Evolutionary conservation across 495 filamentous ascomycete species (phyloP).

Genomic region (Clohesyomyces aquaticus): DNA sequence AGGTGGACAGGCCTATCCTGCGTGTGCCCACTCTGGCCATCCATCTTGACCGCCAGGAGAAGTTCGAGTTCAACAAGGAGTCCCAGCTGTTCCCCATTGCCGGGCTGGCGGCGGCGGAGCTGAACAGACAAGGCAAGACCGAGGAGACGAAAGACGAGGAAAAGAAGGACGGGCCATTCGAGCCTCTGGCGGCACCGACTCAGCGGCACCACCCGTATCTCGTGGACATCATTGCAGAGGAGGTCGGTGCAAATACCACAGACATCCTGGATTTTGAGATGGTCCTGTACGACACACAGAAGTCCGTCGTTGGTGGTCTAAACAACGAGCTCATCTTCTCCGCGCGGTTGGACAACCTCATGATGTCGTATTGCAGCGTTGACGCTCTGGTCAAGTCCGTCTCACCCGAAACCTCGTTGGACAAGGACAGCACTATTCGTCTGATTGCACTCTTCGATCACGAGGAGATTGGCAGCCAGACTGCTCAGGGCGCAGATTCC

Average conservation of each 20-base stretch:
- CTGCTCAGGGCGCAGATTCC: conserved; percentile 90
- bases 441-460: conserved; percentile 94
- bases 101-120: conserved; percentile 80
- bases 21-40: conserved; percentile 91
- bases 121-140: conserved; percentile 69
- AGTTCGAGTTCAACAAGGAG: conserved; percentile 94
- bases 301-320: conserved; percentile 83
- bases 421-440: conserved; percentile 79
- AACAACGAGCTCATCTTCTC: conserved; percentile 95
- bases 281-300: conserved; percentile 93
- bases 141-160: conserved; percentile 54
- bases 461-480: conserved; percentile 91
- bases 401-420: conserved; percentile 61
- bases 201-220: conserved; percentile 90
- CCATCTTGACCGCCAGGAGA: conserved; percentile 83
- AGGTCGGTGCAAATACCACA: conserved; percentile 67
- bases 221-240: conserved; percentile 80
- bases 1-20: conserved; percentile 87
- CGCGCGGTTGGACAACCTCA: conserved; percentile 87
- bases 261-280: conserved; percentile 93
- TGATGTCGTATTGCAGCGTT: conserved; percentile 89
- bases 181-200: conserved; percentile 72
- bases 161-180: conserved; percentile 50
- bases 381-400: conserved; percentile 80
- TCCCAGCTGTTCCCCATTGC: conserved; percentile 92